Evolutionary conservation across 805 yeast genomes (phyloP).

Genomic region (Candida suzukii): DNA sequence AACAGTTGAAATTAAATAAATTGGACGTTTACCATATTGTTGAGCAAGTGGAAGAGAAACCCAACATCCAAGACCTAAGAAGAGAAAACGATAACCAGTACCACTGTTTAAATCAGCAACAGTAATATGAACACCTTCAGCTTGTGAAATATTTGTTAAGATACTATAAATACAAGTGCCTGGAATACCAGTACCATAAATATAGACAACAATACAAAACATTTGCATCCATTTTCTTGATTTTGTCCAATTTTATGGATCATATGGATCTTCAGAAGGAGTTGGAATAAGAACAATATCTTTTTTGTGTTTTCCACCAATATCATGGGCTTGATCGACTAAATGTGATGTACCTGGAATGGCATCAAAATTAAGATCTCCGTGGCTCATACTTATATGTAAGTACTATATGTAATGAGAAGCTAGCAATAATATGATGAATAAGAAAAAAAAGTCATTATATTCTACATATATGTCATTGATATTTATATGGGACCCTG

Average conservation of each 20-base stretch:
- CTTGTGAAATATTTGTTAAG: constrained; percentile 14
- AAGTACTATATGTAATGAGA: too few species aligned
- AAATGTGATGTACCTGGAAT: constrained; percentile 48
- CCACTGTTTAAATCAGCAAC: constrained; percentile 28
- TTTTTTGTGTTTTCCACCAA: constrained; percentile 8
- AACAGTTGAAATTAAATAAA: constrained; percentile 25
- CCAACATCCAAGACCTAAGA: constrained; percentile 32
- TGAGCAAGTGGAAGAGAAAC: constrained; percentile 31
- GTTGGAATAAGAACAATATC: constrained; percentile 52
- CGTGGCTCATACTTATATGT: too few species aligned
- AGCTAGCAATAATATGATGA: too few species aligned
- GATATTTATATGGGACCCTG: too few species aligned
- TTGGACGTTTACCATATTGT: constrained; percentile 32
- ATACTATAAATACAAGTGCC: constrained; percentile 22
- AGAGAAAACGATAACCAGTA: constrained; percentile 32
- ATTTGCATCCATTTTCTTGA: constrained; percentile 40
- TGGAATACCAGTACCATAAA: constrained; percentile 20
- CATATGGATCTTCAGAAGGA: constrained; percentile 63
- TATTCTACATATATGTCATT: too few species aligned
- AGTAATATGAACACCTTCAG: constrained; percentile 14
- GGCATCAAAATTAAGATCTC: constrained; percentile 25
- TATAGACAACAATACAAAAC: constrained; percentile 35
- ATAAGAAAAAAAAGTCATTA: too few species aligned
- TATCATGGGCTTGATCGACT: constrained; percentile 29
- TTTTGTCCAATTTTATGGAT: constrained; percentile 59